phyloP scores from a whole-genome alignment of 2,329 filamentous ascomycete genomes.

The Talaromyces piceae region DNA sequence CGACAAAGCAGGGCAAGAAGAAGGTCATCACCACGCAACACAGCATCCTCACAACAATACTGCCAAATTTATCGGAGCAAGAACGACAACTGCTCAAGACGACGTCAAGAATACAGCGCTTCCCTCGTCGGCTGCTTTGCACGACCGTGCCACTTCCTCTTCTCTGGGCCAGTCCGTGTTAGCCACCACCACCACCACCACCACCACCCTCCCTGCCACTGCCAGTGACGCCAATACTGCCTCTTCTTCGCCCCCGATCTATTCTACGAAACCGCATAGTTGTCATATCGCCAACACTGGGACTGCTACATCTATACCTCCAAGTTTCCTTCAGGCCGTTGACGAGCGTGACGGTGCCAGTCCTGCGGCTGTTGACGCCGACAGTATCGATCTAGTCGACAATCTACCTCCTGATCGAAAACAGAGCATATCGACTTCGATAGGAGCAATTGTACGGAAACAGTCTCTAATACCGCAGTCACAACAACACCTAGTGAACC shows the following conservation, averaged over 20 bases:
- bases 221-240: background rate
- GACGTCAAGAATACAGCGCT: background rate
- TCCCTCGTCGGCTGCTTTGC: background rate
- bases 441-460: conserved; percentile 27
- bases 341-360: conserved; percentile 1
- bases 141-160: background rate
- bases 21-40: too few relatives aligned
- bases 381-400: background rate
- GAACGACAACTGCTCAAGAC: background rate
- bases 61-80: background rate
- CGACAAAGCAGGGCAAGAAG: background rate
- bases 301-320: background rate
- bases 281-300: background rate
- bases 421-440: conserved; percentile 22
- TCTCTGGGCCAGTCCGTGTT: background rate
- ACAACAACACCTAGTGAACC: conserved; percentile 32
- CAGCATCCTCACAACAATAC: background rate
- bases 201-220: background rate
- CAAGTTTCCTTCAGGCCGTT: background rate
- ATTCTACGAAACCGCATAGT: background rate
- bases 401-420: conserved; percentile 6
- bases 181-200: background rate
- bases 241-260: background rate
- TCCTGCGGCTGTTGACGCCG: conserved; percentile 6
- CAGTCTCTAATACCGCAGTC: conserved; percentile 35